Evolutionary conservation across 257 asterid genomes (phyloP).

Genomic region (Petunia axillaris): DNA sequence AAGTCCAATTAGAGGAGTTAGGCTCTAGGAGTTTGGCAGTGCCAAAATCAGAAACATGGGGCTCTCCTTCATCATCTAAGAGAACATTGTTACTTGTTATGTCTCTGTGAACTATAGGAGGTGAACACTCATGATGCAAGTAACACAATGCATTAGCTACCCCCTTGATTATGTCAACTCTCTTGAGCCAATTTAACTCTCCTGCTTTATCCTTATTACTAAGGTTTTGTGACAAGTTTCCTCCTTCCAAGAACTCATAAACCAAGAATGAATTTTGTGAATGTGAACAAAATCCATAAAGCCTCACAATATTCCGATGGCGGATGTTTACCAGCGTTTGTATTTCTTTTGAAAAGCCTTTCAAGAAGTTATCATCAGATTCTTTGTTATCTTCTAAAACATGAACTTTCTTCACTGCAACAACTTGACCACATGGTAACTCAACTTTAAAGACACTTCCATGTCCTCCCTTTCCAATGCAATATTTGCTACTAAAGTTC

Average conservation of each 20-base stretch:
- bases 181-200: slow-evolving; percentile 35
- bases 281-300: slow-evolving; percentile 44
- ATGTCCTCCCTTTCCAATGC: slow-evolving; percentile 43
- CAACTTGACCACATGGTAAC: slow-evolving; percentile 33
- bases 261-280: slow-evolving; percentile 35
- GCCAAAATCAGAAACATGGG: slow-evolving; percentile 51
- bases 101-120: slow-evolving; percentile 51
- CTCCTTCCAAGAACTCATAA: slow-evolving; percentile 44
- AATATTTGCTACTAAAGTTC: slow-evolving; percentile 30
- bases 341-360: slow-evolving; percentile 37
- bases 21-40: slow-evolving; percentile 39
- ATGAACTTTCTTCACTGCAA: slow-evolving; percentile 43
- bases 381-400: slow-evolving; percentile 20
- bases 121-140: slow-evolving; percentile 47
- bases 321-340: slow-evolving; percentile 36
- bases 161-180: slow-evolving; percentile 41
- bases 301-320: slow-evolving; percentile 45
- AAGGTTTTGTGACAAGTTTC: slow-evolving; percentile 31
- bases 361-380: neutral
- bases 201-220: slow-evolving; percentile 29
- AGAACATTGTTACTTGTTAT: slow-evolving; percentile 46
- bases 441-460: slow-evolving; percentile 44
- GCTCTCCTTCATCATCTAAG: slow-evolving; percentile 38
- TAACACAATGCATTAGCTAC: slow-evolving; percentile 42
- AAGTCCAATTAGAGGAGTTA: slow-evolving; percentile 41